Conservation (phyloP, 495 filamentous ascomycete species). For the Aspergillus heteromorphus region DNA sequence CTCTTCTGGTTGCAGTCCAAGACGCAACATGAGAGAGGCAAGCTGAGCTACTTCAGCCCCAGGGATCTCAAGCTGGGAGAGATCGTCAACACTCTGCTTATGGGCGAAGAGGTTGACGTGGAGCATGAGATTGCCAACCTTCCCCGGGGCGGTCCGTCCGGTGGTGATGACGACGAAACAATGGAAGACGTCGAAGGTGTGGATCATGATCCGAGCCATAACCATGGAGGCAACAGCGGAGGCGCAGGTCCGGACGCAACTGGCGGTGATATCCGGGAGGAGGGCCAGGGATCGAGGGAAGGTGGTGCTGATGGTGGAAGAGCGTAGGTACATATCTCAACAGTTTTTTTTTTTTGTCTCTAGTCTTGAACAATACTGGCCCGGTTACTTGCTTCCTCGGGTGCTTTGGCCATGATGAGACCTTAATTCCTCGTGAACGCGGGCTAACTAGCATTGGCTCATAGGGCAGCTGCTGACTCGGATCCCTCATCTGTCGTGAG, state of each 20-base stretch:
- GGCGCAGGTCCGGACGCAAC: constrained; percentile 83
- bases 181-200: constrained; percentile 79
- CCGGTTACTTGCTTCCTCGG: constrained; percentile 1
- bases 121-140: constrained; percentile 66
- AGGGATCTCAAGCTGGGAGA: constrained; percentile 76
- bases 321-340: constrained; percentile 85
- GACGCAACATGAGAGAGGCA: constrained; percentile 66
- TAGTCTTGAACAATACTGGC: not conserved
- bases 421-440: constrained; percentile 2
- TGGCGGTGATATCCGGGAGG: constrained; percentile 82
- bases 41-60: constrained; percentile 71
- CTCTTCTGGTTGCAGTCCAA: constrained; percentile 96
- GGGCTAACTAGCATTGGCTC: constrained; percentile 9
- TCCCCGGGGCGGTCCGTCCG: constrained; percentile 38
- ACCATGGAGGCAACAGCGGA: constrained; percentile 58
- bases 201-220: constrained; percentile 50
- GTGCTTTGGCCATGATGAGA: constrained; percentile 3
- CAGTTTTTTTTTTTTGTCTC: constrained; percentile 13
- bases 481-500: constrained; percentile 65
- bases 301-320: constrained; percentile 93
- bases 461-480: constrained; percentile 41
- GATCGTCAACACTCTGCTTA: constrained; percentile 75
- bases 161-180: constrained; percentile 63
- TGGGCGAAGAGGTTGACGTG: constrained; percentile 87
- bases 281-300: constrained; percentile 80